Evolutionary conservation across 805 yeast genomes (phyloP).

Genomic region (Candida fluviatilis): DNA sequence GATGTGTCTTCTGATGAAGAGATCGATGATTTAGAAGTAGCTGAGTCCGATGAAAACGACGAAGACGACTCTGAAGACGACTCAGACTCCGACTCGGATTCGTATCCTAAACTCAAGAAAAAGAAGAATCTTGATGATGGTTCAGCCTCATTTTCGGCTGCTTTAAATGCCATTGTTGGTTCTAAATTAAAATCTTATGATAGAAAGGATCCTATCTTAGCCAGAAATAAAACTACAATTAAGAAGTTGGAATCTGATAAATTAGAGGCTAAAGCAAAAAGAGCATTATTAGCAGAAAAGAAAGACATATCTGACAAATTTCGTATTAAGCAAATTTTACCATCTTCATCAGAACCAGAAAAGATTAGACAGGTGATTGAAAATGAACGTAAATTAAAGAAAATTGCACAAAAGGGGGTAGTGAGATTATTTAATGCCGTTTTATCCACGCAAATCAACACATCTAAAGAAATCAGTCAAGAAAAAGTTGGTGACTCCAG

Average conservation of each 20-base stretch:
- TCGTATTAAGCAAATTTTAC: conserved; percentile 65
- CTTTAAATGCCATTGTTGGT: conserved; percentile 77
- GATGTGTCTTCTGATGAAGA: conserved; percentile 12
- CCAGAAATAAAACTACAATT: conserved; percentile 67
- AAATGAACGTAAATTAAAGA: conserved; percentile 64
- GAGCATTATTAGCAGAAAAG: conserved; percentile 67
- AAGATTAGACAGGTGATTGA: conserved; percentile 58
- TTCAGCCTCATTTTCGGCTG: conserved; percentile 72
- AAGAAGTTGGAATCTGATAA: conserved; percentile 77
- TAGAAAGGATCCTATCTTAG: conserved; percentile 85
- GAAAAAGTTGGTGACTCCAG: conserved; percentile 43
- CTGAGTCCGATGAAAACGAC: conserved; percentile 4
- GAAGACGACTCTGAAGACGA: conserved; percentile 10
- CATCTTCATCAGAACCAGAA: conserved; percentile 51
- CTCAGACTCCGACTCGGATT: conserved; percentile 19
- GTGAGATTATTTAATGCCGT: conserved; percentile 82
- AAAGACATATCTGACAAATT: conserved; percentile 61
- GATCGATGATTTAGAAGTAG: neutral
- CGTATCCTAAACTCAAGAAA: conserved; percentile 47
- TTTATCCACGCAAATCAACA: conserved; percentile 66
- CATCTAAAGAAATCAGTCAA: conserved; percentile 46
- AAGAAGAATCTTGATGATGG: conserved; percentile 62
- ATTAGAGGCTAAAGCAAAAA: conserved; percentile 78
- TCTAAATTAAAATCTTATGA: conserved; percentile 87
- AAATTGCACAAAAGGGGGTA: conserved; percentile 85